These are phyloP conservation scores for Boletus edulis DNA, from an alignment of 768 basidiomycete species.

Conservation along the genomic window DNA sequence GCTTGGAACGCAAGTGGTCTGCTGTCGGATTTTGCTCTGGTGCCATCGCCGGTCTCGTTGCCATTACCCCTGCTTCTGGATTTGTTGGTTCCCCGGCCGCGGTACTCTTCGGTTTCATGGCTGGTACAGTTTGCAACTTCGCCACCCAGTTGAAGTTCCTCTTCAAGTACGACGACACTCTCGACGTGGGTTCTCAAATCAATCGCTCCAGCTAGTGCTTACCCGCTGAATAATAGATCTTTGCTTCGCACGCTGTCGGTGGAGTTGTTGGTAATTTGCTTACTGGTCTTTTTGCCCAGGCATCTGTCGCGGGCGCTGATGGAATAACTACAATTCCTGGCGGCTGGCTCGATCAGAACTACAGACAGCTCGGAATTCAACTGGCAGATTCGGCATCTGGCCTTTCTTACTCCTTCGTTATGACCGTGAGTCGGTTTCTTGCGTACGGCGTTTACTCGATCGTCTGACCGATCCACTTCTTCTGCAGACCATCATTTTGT, in stretches of 20 bases:
- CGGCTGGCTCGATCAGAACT: conserved; percentile 87
- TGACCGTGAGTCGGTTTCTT: conserved; percentile 54
- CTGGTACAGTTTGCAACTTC: conserved; percentile 86
- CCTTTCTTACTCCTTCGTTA: conserved; percentile 66
- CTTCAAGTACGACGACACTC: conserved; percentile 71
- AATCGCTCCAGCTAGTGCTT: background rate
- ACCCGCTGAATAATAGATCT: conserved; percentile 54
- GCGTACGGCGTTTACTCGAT: background rate
- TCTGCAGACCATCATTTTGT: conserved; percentile 69
- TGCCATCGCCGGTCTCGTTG: conserved; percentile 86
- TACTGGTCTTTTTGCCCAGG: conserved; percentile 86
- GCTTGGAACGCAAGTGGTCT: conserved; percentile 91
- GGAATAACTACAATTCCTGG: conserved; percentile 64
- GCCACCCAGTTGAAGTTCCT: conserved; percentile 94
- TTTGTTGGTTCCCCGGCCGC: conserved; percentile 81
- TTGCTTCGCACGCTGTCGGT: conserved; percentile 80
- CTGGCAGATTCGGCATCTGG: conserved; percentile 71
- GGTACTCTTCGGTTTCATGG: conserved; percentile 81
- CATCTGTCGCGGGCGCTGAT: conserved; percentile 77
- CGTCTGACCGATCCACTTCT: background rate
- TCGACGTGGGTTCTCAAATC: conserved; percentile 55
- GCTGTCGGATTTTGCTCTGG: conserved; percentile 96
- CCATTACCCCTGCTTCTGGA: conserved; percentile 84
- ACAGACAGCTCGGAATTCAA: conserved; percentile 82
- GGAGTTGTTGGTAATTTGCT: conserved; percentile 80